phyloP scores from a whole-genome alignment of 306 rosid genomes.

The Fagus crenata region DNA sequence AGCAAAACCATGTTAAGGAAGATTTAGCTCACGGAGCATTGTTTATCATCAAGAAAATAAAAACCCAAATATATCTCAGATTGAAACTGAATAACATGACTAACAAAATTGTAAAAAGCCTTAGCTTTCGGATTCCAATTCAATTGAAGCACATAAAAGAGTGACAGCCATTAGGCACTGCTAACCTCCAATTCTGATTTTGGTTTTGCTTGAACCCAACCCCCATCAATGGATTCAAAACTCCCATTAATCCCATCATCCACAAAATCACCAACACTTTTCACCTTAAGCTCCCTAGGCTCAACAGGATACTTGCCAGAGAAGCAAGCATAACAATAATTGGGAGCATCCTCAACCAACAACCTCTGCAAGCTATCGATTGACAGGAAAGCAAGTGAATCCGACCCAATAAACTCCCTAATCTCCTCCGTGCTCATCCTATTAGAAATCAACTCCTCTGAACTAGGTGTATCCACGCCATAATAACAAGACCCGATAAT shows the following conservation, averaged over 20 bases:
- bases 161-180: conserved; percentile 11
- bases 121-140: conserved; percentile 20
- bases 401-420: conserved; percentile 77
- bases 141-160: conserved; percentile 25
- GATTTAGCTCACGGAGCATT: conserved; percentile 12
- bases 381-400: conserved; percentile 89
- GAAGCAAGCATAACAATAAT: conserved; percentile 87
- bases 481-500: conserved; percentile 88
- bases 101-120: conserved; percentile 23
- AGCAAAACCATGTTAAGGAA: conserved; percentile 2
- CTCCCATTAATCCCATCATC: conserved; percentile 92
- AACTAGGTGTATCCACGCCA: conserved; percentile 94
- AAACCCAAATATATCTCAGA: conserved; percentile 21
- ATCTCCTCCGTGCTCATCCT: conserved; percentile 85
- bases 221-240: conserved; percentile 75
- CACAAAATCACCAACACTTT: conserved; percentile 82
- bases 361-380: conserved; percentile 57
- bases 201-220: conserved; percentile 73
- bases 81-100: conserved; percentile 12
- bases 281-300: conserved; percentile 78
- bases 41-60: conserved; percentile 8
- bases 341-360: conserved; percentile 53
- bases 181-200: conserved; percentile 35
- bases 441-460: conserved; percentile 91
- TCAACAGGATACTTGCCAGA: conserved; percentile 93